These are phyloP conservation scores for Mycena epipterygia DNA, from an alignment of 768 basidiomycete species.

Conservation along the genomic window DNA sequence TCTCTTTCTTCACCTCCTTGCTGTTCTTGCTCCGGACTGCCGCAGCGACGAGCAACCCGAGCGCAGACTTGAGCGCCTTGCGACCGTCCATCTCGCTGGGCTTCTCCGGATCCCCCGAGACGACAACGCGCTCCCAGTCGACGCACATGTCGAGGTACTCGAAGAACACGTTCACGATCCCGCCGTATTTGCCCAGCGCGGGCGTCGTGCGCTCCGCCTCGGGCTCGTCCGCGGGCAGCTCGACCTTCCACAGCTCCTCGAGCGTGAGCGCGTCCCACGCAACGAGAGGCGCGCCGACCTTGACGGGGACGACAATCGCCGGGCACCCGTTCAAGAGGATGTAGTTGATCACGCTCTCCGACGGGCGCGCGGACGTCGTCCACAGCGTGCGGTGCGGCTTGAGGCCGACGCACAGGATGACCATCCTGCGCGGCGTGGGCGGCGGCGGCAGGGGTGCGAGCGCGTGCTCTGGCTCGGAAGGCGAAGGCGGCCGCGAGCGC, in stretches of 20 bases:
- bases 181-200: conserved; percentile 58
- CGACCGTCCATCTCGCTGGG: conserved; percentile 44
- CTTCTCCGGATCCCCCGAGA: conserved; percentile 41
- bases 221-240: conserved; percentile 44
- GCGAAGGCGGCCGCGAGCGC: conserved; percentile 66
- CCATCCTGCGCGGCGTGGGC: conserved; percentile 66
- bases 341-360: conserved; percentile 75
- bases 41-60: conserved; percentile 65
- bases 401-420: conserved; percentile 67
- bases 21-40: conserved; percentile 67
- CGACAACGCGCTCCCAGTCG: conserved; percentile 68
- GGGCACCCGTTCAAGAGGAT: conserved; percentile 73
- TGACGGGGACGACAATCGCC: conserved; percentile 70
- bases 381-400: conserved; percentile 74
- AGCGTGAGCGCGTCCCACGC: conserved; percentile 76
- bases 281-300: conserved; percentile 70
- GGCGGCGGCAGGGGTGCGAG: conserved; percentile 57
- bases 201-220: conserved; percentile 49
- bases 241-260: conserved; percentile 63
- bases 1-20: conserved; percentile 66
- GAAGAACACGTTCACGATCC: conserved; percentile 66
- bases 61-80: conserved; percentile 60
- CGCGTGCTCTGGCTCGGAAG: conserved; percentile 52
- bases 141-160: conserved; percentile 74
- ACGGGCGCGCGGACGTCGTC: conserved; percentile 70